Base-by-base conservation (phyloP, 805 yeast species). In the Yamadazyma akitaensis region DNA sequence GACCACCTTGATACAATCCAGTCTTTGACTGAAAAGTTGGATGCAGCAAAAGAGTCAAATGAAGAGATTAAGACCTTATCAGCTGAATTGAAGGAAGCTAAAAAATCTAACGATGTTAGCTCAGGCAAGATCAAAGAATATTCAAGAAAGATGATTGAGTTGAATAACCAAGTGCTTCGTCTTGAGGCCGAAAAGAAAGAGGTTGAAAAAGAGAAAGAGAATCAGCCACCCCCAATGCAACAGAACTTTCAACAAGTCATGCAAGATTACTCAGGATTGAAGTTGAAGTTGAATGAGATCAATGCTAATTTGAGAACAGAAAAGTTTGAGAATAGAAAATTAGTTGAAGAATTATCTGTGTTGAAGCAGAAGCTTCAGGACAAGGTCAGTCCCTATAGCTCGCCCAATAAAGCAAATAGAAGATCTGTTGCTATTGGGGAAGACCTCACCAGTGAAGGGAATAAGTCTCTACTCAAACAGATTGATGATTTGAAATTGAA, bases 301-400 rank as follows among this genome's bases (percentile, higher is more conserved):
- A 66, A 73, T 48, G 81, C 80, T 9, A 57, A 67, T 2, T 54
- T 81, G 43, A 67, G 79, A 37, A 75, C 69, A 32, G 82, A 79
- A 54, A 64, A 60, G 47, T 68, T 72, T 31, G 76, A 71, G 50
- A 70, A 69, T 44, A 70, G 55, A 61, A 76, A 64, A 48, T 60
- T 84, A 37, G 65, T 71, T 19, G 81, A 84, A 38, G 88, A 84
- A 49, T 57, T 84, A 43, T 73, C 75, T 28, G 65, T 84, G 54
- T 62, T 86, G 12, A 85, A 83, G 53, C 77, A 83, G 1, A 73
- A 87, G 54, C 44, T 56, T 13, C 43, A 46, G 14, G 33, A 45
- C 13, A 51, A 40, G n/a, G 40, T 49, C 2, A 47, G 53, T 36
- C 55, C 55, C 12, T 52, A 52, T 17, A 52, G 47, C 38, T 50